phyloP scores from a whole-genome alignment of 805 yeast genomes.

The Monosporozyma solicola region DNA sequence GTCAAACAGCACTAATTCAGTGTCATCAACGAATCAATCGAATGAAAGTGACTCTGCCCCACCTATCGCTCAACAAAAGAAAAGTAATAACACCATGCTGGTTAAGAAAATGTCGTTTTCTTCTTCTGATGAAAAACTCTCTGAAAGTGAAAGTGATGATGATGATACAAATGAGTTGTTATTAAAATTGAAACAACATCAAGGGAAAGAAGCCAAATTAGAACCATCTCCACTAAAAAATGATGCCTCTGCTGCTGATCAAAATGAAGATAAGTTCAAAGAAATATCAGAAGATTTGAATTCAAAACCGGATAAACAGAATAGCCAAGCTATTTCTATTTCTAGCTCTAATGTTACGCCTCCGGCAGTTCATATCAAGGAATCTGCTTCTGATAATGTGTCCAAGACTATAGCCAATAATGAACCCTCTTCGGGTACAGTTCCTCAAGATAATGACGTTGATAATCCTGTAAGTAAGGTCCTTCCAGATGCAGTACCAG shows the following conservation, averaged over 20 bases:
- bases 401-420: not conserved
- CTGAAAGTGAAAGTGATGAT: conserved; percentile 1
- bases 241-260: not conserved
- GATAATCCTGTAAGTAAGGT: too few species aligned
- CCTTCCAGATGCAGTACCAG: too few species aligned
- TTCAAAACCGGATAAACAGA: not conserved
- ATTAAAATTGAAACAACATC: not conserved
- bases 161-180: not conserved
- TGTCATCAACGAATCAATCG: not conserved
- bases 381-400: not conserved
- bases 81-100: not conserved
- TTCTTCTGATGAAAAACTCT: not conserved
- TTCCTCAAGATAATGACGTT: not conserved
- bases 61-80: not conserved
- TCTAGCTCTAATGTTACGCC: not conserved
- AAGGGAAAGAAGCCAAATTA: not conserved
- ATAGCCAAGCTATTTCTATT: too few species aligned
- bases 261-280: not conserved
- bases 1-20: not conserved
- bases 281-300: not conserved
- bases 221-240: not conserved
- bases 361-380: not conserved
- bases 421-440: not conserved
- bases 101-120: not conserved
- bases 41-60: not conserved